A percentile compares a stretch with the other conserved stretches of the same genome.
phyloP scores from a whole-genome alignment of 805 yeast genomes.

The Ogataea pilisensis region DNA sequence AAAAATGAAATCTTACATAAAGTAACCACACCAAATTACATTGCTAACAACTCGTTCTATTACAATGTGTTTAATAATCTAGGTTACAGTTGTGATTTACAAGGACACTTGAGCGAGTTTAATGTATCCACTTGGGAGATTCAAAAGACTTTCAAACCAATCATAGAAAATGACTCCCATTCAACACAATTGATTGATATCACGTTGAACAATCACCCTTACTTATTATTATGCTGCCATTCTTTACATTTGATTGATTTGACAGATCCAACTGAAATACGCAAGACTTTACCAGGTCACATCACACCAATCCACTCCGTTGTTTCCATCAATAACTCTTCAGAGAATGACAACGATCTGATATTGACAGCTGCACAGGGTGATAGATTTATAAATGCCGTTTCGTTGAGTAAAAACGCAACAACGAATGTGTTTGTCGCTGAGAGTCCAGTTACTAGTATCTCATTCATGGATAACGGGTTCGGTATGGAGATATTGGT shows the following conservation, averaged over 20 bases:
- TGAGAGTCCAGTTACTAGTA: slow-evolving; percentile 51
- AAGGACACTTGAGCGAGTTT: slow-evolving; percentile 61
- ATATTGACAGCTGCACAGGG: slow-evolving; percentile 69
- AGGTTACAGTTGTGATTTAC: slow-evolving; percentile 57
- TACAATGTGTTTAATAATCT: slow-evolving; percentile 38
- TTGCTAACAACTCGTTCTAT: slow-evolving; percentile 39
- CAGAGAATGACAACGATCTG: slow-evolving; percentile 25
- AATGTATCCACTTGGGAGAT: slow-evolving; percentile 44
- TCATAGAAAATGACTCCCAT: slow-evolving; percentile 22
- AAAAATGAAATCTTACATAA: slow-evolving; percentile 53
- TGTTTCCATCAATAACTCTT: slow-evolving; percentile 32
- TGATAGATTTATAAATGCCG: slow-evolving; percentile 78
- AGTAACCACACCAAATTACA: slow-evolving; percentile 28
- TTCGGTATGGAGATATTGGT: slow-evolving; percentile 36
- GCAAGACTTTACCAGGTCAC: slow-evolving; percentile 69
- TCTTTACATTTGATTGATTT: slow-evolving; percentile 52
- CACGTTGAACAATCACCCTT: slow-evolving; percentile 28
- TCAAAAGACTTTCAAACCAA: slow-evolving; percentile 38
- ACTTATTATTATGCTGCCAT: slow-evolving; percentile 63
- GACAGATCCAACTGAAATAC: slow-evolving; percentile 32
- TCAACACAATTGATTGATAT: slow-evolving; percentile 23
- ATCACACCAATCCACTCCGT: slow-evolving; percentile 60
- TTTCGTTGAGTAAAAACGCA: slow-evolving; percentile 43
- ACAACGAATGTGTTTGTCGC: slow-evolving; percentile 62
- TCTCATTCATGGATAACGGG: slow-evolving; percentile 35